Percentiles rank a stretch among this genome's conserved stretches.
Evolutionary conservation across 2,329 filamentous ascomycete species (phyloP).

Genomic region (Colletotrichum sp.): DNA sequence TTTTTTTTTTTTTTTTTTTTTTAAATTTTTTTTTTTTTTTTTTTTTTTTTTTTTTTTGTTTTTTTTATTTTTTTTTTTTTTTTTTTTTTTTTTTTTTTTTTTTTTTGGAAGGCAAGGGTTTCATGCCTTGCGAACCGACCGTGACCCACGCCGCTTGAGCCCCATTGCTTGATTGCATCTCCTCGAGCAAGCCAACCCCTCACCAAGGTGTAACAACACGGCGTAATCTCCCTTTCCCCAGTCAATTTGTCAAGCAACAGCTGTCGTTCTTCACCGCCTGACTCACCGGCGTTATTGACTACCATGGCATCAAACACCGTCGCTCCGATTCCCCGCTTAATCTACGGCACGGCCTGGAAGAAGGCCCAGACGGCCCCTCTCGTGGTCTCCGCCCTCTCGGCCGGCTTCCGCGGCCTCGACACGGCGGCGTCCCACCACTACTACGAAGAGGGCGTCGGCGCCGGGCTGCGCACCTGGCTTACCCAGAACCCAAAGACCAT

Average conservation of each 20-base stretch:
- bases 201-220: not conserved
- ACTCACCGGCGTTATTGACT: not conserved
- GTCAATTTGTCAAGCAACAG: not conserved
- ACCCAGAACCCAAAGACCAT: constrained; percentile 4
- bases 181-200: not conserved
- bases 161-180: constrained; percentile 1
- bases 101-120: not conserved
- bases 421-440: constrained; percentile 83
- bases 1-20: too few species aligned
- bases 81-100: too few species aligned
- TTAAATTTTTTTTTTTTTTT: too few species aligned
- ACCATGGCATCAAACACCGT: not conserved
- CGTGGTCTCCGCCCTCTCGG: constrained; percentile 70
- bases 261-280: not conserved
- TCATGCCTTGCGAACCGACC: not conserved
- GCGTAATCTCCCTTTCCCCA: not conserved
- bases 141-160: not conserved
- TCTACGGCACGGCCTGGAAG: constrained; percentile 92
- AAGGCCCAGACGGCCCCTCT: constrained; percentile 69
- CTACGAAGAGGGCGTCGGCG: constrained; percentile 72
- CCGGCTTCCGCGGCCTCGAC: constrained; percentile 77
- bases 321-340: constrained; percentile 51
- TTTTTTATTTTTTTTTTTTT: too few species aligned
- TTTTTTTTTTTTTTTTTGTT: too few species aligned
- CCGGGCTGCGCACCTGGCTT: constrained; percentile 57